Evolutionary conservation across 1,284 basidiomycete genomes (phyloP), one percentile per base, ranked within the genome.

Genomic region (Lentinula novae-zelandiae): DNA sequence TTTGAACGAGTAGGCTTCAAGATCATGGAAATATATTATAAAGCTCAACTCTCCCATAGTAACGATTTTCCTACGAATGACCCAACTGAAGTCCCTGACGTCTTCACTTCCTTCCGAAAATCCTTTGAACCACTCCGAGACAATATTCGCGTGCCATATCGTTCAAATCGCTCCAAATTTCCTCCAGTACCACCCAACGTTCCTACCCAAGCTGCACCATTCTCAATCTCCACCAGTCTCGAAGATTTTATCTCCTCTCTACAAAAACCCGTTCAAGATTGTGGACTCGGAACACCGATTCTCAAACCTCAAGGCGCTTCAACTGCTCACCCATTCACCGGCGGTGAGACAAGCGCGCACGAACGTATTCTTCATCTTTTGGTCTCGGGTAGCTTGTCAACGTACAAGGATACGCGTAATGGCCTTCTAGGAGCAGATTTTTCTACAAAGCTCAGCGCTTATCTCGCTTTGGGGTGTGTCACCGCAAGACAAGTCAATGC

Each of bases 321-420:
- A 17, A 71, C 75, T 0, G 77, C 78, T 2, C 74, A 79, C 62
- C 77, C 79, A 3, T 79, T 75, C 66, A 54, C 54, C 1, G 79
- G 80, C 2, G 76, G 76, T 3, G 77, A 79, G 63, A 66, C 70
- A 1, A 57, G 72, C 4, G 79, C 72, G 31, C 65, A 77, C 5
- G 65, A 70, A 10, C 67, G 79, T 15, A 34, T 81, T 36, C 67
- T 76, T 1, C 74, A 76, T 57, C 67, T 76, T 74, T 53, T 69
- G 39, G 59, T 60, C 5, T 67, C 61, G 13, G 68, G 57, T 67
- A 71, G 5, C 61, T 71, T 71, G 36, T 72, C 67, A 22, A 68
- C 67, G 31, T 84, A 84, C 74, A 83, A 83, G 71, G 73, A 77
- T 65, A 83, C 82, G 4, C 68, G 82, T 22, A 84, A 84, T 67